A percentile compares a stretch with the other conserved stretches of the same genome.
phyloP scores from a whole-genome alignment of 306 rosid species.

The Casuarina cunninghamiana region DNA sequence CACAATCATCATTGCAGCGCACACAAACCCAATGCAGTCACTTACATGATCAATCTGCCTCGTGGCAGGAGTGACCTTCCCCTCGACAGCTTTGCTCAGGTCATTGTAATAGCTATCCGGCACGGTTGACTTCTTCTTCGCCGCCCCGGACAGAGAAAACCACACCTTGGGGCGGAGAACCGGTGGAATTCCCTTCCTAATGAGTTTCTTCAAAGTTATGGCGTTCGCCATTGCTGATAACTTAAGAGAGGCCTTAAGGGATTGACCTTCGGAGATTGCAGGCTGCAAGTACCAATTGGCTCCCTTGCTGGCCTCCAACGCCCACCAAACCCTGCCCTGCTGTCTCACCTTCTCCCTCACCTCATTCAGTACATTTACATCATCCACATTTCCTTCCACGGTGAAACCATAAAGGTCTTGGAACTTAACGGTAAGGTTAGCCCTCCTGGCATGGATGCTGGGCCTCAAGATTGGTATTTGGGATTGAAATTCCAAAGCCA shows the following conservation, averaged over 20 bases:
- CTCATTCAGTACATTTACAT: conserved; percentile 95
- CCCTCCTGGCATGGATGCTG: conserved; percentile 88
- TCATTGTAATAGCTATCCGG: conserved; percentile 97
- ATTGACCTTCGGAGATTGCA: conserved; percentile 71
- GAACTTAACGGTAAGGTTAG: conserved; percentile 89
- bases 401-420: conserved; percentile 96
- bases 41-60: conserved; percentile 98
- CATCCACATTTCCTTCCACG: conserved; percentile 99
- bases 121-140: conserved; percentile 95
- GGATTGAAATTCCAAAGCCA: conserved; percentile 82
- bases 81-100: conserved; percentile 77
- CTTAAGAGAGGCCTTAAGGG: conserved; percentile 78
- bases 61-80: conserved; percentile 95
- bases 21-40: neutral
- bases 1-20: conserved; percentile 4
- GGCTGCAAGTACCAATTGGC: conserved; percentile 91
- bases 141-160: conserved; percentile 94
- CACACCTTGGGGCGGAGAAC: conserved; percentile 93
- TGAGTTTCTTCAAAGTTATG: conserved; percentile 82
- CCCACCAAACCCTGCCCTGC: conserved; percentile 98
- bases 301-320: conserved; percentile 92
- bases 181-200: conserved; percentile 95
- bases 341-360: conserved; percentile 95
- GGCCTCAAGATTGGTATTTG: conserved; percentile 85
- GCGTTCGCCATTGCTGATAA: conserved; percentile 80